Percentiles rank a stretch among this genome's conserved stretches.
phyloP scores from a whole-genome alignment of 129 eudicot species.

The Mikania micrantha region DNA sequence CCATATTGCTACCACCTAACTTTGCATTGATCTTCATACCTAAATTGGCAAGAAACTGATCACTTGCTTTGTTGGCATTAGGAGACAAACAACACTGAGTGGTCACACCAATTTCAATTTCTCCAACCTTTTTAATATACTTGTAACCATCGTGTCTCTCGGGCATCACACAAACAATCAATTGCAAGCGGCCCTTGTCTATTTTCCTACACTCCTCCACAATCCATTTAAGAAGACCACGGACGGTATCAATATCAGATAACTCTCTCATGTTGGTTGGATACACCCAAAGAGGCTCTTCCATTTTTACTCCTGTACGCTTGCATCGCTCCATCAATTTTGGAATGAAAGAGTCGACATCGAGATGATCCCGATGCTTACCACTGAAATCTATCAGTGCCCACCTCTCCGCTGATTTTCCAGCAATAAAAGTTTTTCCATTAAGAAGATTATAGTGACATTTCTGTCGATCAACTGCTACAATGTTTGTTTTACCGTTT shows the following conservation, averaged over 20 bases:
- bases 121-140: slow-evolving; percentile 60
- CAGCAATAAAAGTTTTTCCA: slow-evolving; percentile 41
- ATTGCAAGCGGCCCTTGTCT: slow-evolving; percentile 20
- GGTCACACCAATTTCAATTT: slow-evolving; percentile 56
- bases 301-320: slow-evolving; percentile 41
- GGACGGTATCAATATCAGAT: slow-evolving; percentile 5
- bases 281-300: slow-evolving; percentile 22
- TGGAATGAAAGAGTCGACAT: slow-evolving; percentile 18
- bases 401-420: slow-evolving; percentile 54
- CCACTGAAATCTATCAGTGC: slow-evolving; percentile 56
- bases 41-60: slow-evolving; percentile 63
- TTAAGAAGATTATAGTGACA: slow-evolving; percentile 65
- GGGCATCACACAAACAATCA: slow-evolving; percentile 63
- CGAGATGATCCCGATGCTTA: slow-evolving; percentile 7
- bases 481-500: slow-evolving; percentile 1
- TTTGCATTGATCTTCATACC: slow-evolving; percentile 79
- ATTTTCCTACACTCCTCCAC: slow-evolving; percentile 5
- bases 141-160: slow-evolving; percentile 48
- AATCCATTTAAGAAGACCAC: slow-evolving; percentile 22
- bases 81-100: slow-evolving; percentile 60
- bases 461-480: slow-evolving; percentile 41
- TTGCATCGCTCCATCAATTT: slow-evolving; percentile 32
- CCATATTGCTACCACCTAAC: slow-evolving; percentile 70
- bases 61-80: slow-evolving; percentile 35
- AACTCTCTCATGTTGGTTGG: slow-evolving; percentile 24